Evolutionary conservation across 2,329 filamentous ascomycete genomes (phyloP), one percentile per base, ranked within the genome.

Genomic region (Trichoderma cornu-damae): DNA sequence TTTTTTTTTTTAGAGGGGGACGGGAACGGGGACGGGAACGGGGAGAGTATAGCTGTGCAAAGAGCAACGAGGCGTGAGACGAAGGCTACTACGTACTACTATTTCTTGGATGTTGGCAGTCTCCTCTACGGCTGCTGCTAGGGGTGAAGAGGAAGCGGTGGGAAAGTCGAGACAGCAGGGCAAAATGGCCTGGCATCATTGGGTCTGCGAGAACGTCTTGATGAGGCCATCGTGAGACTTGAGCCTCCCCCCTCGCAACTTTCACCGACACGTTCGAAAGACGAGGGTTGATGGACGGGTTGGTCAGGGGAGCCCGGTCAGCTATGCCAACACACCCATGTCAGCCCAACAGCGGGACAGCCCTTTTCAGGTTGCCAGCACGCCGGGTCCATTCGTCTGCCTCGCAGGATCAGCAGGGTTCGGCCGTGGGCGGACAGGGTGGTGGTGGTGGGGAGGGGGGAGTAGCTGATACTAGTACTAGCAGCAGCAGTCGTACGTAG

Each of bases 391-490:
- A 48, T 57, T 57, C 46, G 35, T 57, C 37, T 57, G 54, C 54
- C 54, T 57, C 46, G 54, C 54, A 57, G 54, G 54, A 57, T 57
- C 54, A 57, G 54, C 54, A 57, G 54, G 54, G 54, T 57, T 49
- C 37, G 37, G 37, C 35, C 30, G 28, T 49, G 54, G 37, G 24
- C 35, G 28, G n/a, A n/a, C n/a, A n/a, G n/a, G n/a, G n/a, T n/a
- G n/a, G n/a, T n/a, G n/a, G n/a, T n/a, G n/a, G n/a, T n/a, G n/a
- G 20, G 20, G 26, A 18, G 28, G 34, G 32, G 47, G 42, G 44
- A 44, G 44, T 43, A 56, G 53, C 53, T 56, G 53, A 56, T 56
- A 48, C 34, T 56, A 30, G 34, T 40, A 28, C 30, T 38, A 37
- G 48, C 30, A 51, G 35, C 48, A n/a, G n/a, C n/a, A 40, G 48